Conservation (phyloP, 106 monocot species). For the Acanthochlamys bracteata region DNA sequence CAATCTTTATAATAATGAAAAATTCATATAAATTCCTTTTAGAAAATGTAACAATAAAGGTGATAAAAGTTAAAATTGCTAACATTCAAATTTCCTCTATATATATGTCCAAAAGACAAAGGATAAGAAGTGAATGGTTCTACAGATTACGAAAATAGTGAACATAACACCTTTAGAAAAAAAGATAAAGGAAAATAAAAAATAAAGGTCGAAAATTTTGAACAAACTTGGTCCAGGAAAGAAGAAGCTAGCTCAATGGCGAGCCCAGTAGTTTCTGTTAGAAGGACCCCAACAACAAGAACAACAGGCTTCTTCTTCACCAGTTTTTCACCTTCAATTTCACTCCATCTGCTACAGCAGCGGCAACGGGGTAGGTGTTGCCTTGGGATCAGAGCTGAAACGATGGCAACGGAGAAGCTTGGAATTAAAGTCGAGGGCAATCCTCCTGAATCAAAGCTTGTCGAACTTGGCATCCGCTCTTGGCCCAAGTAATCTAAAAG, state of each 20-base stretch:
- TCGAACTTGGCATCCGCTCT: slow-evolving; percentile 60
- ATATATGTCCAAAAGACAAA: background rate
- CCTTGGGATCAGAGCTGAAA: slow-evolving; percentile 39
- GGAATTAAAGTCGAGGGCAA: slow-evolving; percentile 73
- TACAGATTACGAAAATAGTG: background rate
- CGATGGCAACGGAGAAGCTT: slow-evolving; percentile 86
- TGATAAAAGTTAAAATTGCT: background rate
- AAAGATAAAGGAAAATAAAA: background rate
- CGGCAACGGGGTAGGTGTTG: background rate
- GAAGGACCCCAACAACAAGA: no score
- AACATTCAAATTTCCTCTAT: background rate
- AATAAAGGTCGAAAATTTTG: background rate
- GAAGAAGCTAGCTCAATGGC: slow-evolving; percentile 1
- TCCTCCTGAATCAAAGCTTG: slow-evolving; percentile 63
- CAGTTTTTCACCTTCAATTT: background rate
- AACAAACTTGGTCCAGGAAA: background rate
- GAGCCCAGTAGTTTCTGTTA: background rate
- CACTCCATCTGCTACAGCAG: background rate
- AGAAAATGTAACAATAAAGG: background rate
- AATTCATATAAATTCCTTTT: background rate
- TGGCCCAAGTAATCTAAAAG: slow-evolving; percentile 93
- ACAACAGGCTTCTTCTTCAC: background rate
- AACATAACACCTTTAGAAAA: background rate
- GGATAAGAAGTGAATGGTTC: slow-evolving; percentile 7
- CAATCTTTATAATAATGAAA: background rate